Percentiles rank a stretch among this genome's conserved stretches.
Evolutionary conservation across 2,329 filamentous ascomycete species (phyloP).

Genomic region (Botrytis squamosa): DNA sequence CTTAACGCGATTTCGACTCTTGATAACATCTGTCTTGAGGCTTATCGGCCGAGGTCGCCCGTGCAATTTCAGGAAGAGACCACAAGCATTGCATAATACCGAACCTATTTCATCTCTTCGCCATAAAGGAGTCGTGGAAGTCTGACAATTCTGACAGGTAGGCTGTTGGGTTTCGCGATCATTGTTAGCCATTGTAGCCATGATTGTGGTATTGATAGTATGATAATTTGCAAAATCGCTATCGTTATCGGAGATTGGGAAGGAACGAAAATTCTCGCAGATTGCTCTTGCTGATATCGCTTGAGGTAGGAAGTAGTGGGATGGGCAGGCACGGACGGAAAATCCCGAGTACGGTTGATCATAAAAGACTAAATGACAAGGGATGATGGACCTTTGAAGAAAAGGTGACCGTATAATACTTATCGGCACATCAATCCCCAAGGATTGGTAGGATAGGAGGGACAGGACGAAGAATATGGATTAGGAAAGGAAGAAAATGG

Average conservation of each 20-base stretch:
- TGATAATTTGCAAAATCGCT: constrained; percentile 22
- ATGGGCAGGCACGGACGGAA: not conserved
- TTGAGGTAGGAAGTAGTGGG: constrained; percentile 7
- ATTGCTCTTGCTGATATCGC: constrained; percentile 16
- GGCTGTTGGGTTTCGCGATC: constrained; percentile 68
- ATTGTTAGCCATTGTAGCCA: constrained; percentile 52
- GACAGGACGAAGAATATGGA: not conserved
- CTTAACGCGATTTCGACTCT: constrained; percentile 97
- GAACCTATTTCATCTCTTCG: constrained; percentile 93
- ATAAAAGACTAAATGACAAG: constrained; percentile 1
- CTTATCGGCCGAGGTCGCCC: constrained; percentile 90
- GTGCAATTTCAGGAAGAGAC: constrained; percentile 95
- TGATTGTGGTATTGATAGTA: constrained; percentile 32
- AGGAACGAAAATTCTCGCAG: constrained; percentile 22
- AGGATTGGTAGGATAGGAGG: constrained; percentile 7
- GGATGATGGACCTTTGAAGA: not conserved
- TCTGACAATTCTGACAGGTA: constrained; percentile 93
- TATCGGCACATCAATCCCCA: constrained; percentile 7
- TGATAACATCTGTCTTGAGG: constrained; percentile 98
- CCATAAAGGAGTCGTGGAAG: constrained; percentile 95
- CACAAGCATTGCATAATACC: constrained; percentile 97
- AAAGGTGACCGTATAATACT: not conserved
- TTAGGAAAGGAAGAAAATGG: not conserved
- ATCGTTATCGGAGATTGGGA: constrained; percentile 23
- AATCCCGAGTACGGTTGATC: constrained; percentile 13